Evolutionary conservation across 345 rosid genomes (phyloP), one percentile per base, ranked within the genome.

Genomic region (Gossypium anomalum): DNA sequence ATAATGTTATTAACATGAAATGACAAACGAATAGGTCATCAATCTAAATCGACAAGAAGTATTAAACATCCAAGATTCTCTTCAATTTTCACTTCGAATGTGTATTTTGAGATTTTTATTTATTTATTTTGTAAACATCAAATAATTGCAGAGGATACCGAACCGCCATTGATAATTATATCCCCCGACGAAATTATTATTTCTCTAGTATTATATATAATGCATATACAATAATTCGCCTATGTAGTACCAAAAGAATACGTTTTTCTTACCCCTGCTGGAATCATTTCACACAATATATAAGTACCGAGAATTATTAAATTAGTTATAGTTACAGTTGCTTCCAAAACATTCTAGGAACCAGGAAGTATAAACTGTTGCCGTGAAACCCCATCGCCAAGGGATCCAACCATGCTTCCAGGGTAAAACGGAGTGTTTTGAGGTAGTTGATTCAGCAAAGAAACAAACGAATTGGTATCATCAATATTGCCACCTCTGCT

Each of bases 381-480:
- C 70, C 89, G 81, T 64, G 87, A 20, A 22, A 58, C 62, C 8
- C 62, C 62, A 22, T 58, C 62, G 2, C 63, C 63, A 59, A 59
- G 63, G 6, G 38, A 23, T 11, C 63, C 63, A 59, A 23, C 63
- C 7, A 23, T 59, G 38, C 38, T 48, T 43, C 81, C 84, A n/a
- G 86, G 80, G 60, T 87, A 84, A 78, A 83, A 82, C 38, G 82
- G 77, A 11, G 89, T 73, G 75, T 69, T 75, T 75, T 86, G 91
- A 9, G 91, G 93, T 66, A 87, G 75, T 72, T 86, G 91, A 61
- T 84, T 82, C 19, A 89, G 87, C 80, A 89, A 72, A 16, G 94
- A 83, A 73, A 86, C 89, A 70, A 89, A 88, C 44, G 94, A 89
- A 61, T 66, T 82, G 57, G 79, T 81, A 27, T 86, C 83, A n/a